Evolutionary conservation across 129 eudicot genomes (phyloP).

Genomic region (Chrysanthemum makinoi): DNA sequence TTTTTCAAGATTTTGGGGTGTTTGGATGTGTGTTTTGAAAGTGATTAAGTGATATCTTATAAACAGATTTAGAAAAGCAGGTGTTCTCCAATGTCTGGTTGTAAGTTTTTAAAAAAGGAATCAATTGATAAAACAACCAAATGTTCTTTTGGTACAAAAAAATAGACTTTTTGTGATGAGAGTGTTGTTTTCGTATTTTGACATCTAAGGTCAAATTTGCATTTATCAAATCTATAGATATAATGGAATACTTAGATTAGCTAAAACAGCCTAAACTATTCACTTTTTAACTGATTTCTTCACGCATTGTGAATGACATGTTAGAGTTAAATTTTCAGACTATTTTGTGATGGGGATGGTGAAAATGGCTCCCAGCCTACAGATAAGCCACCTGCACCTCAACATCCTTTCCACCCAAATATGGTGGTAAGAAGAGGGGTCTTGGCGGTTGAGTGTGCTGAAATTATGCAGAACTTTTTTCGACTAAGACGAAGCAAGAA

Average conservation of each 20-base stretch:
- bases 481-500: conserved; percentile 66
- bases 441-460: conserved; percentile 72
- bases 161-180: too few species aligned
- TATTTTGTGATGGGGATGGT: conserved; percentile 57
- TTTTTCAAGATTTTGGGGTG: background rate
- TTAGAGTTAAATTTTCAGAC: conserved; percentile 42
- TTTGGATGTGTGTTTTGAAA: background rate
- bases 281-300: background rate
- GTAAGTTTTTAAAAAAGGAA: too few species aligned
- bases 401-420: conserved; percentile 91
- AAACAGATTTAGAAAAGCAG: too few species aligned
- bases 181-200: too few species aligned
- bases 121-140: too few species aligned
- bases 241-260: background rate
- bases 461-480: conserved; percentile 73
- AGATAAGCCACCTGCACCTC: conserved; percentile 59
- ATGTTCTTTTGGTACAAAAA: too few species aligned
- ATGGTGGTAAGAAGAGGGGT: conserved; percentile 65
- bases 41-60: too few species aligned
- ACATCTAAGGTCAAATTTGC: too few species aligned
- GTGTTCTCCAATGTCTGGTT: too few species aligned
- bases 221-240: background rate
- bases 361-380: conserved; percentile 34
- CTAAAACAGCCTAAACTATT: background rate
- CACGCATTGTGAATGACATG: background rate